Percentiles rank a stretch among this genome's conserved stretches.
Evolutionary conservation across 75 land plant species (phyloP).

Genomic region (Gnetum montanum): DNA sequence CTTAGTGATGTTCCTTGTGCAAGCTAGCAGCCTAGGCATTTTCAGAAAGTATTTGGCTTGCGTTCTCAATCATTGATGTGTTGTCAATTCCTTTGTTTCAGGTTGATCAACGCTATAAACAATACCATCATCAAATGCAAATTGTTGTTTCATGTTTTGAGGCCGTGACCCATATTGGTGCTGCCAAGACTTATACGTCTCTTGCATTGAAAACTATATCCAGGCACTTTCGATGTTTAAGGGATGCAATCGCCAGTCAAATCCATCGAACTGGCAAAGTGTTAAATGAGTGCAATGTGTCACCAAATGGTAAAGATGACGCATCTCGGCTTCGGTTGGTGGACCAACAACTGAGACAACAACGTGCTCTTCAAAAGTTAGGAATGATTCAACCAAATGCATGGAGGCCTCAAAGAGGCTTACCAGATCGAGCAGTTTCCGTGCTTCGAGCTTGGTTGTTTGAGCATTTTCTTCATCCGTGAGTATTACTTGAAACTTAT

Average conservation of each 20-base stretch:
- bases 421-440: slow-evolving; percentile 70
- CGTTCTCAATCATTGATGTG: not conserved
- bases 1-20: too few species aligned
- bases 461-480: slow-evolving; percentile 80
- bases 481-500: slow-evolving; percentile 13
- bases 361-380: slow-evolving; percentile 47
- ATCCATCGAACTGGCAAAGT: slow-evolving; percentile 29
- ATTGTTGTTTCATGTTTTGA: slow-evolving; percentile 62
- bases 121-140: slow-evolving; percentile 79
- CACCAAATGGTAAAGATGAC: slow-evolving; percentile 12
- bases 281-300: slow-evolving; percentile 40
- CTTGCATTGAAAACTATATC: slow-evolving; percentile 73
- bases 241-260: slow-evolving; percentile 67
- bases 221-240: slow-evolving; percentile 68
- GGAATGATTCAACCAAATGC: slow-evolving; percentile 51
- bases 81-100: slow-evolving; percentile 7
- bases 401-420: slow-evolving; percentile 68
- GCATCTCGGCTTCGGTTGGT: slow-evolving; percentile 38
- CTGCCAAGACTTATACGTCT: slow-evolving; percentile 71
- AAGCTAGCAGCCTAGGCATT: too few species aligned
- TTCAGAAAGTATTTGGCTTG: too few species aligned
- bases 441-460: slow-evolving; percentile 68
- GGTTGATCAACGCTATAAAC: slow-evolving; percentile 63
- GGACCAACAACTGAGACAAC: slow-evolving; percentile 52
- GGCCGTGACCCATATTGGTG: slow-evolving; percentile 53